Evolutionary conservation across 495 filamentous ascomycete species (phyloP).

Genomic region (Podospora pseudopauciseta): DNA sequence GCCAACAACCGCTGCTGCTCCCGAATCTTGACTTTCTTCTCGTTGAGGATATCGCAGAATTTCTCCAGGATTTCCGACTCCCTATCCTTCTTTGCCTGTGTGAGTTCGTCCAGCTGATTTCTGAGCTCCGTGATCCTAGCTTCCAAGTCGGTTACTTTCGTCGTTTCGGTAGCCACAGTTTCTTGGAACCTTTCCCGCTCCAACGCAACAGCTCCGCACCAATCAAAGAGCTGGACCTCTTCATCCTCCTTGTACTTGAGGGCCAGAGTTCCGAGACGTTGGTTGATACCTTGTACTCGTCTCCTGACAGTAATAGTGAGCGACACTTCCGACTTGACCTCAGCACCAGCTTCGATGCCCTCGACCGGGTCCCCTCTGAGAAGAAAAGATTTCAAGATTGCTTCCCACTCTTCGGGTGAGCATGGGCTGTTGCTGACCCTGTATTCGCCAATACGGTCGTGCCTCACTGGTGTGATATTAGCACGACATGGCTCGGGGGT

Average conservation of each 20-base stretch:
- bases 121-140: slow-evolving; percentile 45
- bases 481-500: not conserved
- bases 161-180: slow-evolving; percentile 43
- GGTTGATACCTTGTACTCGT: slow-evolving; percentile 51
- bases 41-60: slow-evolving; percentile 69
- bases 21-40: slow-evolving; percentile 88
- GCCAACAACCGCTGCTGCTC: slow-evolving; percentile 65
- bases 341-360: slow-evolving; percentile 43
- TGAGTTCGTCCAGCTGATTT: slow-evolving; percentile 59
- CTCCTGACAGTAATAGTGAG: slow-evolving; percentile 43
- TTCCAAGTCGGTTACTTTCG: slow-evolving; percentile 50
- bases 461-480: slow-evolving; percentile 28
- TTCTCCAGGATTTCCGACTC: slow-evolving; percentile 69
- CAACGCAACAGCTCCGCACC: slow-evolving; percentile 52
- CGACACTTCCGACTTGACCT: slow-evolving; percentile 32
- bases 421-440: slow-evolving; percentile 31
- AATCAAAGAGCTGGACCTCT: slow-evolving; percentile 68
- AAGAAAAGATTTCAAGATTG: slow-evolving; percentile 39
- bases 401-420: slow-evolving; percentile 44
- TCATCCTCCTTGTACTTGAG: slow-evolving; percentile 60
- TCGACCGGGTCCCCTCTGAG: slow-evolving; percentile 33
- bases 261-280: slow-evolving; percentile 65
- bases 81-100: slow-evolving; percentile 60
- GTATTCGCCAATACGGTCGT: slow-evolving; percentile 31
- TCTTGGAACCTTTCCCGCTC: slow-evolving; percentile 29